These are phyloP conservation scores for Lenwebbia sp. DNA, from an alignment of 345 rosid species.

Conservation along the genomic window DNA sequence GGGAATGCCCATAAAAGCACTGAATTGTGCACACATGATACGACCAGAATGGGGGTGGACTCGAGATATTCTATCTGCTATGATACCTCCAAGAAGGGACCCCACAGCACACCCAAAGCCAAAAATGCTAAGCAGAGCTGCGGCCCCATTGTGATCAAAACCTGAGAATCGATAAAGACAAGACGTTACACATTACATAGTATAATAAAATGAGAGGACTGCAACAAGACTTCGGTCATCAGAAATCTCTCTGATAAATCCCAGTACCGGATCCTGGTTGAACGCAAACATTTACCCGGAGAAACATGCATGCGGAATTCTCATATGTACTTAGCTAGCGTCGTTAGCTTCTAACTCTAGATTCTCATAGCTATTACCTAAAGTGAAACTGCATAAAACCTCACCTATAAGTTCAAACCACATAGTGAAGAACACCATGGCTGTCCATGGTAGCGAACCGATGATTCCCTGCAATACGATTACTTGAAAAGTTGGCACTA, in stretches of 20 bases:
- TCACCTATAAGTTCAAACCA: constrained; percentile 90
- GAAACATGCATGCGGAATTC: background rate
- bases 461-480: constrained; percentile 81
- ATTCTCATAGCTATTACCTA: background rate
- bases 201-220: background rate
- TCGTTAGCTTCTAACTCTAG: background rate
- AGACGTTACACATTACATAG: background rate
- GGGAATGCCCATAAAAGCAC: constrained; percentile 93
- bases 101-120: constrained; percentile 77
- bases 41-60: constrained; percentile 66
- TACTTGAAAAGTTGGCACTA: constrained; percentile 73
- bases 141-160: constrained; percentile 66
- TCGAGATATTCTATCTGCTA: constrained; percentile 59
- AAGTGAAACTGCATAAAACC: background rate
- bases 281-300: background rate
- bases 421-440: constrained; percentile 93
- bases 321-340: background rate
- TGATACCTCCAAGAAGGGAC: constrained; percentile 58
- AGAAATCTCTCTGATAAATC: background rate
- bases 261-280: background rate
- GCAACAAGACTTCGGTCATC: background rate
- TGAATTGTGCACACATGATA: constrained; percentile 92
- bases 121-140: constrained; percentile 62
- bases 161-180: constrained; percentile 22
- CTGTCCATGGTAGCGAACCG: constrained; percentile 93